phyloP scores from a whole-genome alignment of 2,329 filamentous ascomycete genomes.

The Stagonosporopsis chrysanthemi region DNA sequence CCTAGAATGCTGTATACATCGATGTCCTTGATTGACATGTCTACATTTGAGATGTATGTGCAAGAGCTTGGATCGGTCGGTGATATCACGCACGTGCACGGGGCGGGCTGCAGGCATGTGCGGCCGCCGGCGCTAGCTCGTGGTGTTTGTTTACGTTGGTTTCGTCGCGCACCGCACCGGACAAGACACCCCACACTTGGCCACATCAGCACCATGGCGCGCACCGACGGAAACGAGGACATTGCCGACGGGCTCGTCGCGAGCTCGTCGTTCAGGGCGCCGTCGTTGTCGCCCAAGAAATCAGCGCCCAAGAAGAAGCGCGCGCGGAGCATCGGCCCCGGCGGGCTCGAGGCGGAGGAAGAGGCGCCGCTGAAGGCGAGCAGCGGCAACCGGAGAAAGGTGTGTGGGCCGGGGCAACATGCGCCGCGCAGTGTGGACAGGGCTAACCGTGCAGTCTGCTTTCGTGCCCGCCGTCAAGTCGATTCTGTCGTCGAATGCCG shows the following conservation, averaged over 20 bases:
- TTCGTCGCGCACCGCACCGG: constrained; percentile 14
- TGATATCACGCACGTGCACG: background rate
- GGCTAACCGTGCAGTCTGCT: constrained; percentile 50
- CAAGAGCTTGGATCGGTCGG: too few relatives aligned
- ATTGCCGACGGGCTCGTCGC: constrained; percentile 51
- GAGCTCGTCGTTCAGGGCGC: constrained; percentile 34
- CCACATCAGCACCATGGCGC: constrained; percentile 39
- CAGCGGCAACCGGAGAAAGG: constrained; percentile 80
- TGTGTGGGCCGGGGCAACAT: constrained; percentile 52
- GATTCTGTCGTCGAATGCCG: constrained; percentile 65
- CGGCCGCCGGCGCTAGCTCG: constrained; percentile 1
- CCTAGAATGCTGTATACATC: too few relatives aligned
- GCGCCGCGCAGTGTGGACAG: background rate
- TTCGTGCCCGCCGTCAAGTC: constrained; percentile 60
- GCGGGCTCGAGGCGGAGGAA: constrained; percentile 86
- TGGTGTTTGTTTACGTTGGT: constrained; percentile 25
- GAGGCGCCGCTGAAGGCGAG: constrained; percentile 76
- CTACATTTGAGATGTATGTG: too few relatives aligned
- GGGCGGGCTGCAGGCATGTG: constrained; percentile 17
- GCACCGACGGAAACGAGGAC: constrained; percentile 75
- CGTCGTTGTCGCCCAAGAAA: constrained; percentile 36
- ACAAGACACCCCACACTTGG: constrained; percentile 18
- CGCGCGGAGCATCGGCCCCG: constrained; percentile 95
- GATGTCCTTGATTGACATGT: too few relatives aligned
- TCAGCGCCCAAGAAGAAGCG: constrained; percentile 55